Conservation (phyloP, 2,329 filamentous ascomycete genomes). For the Nemania bipapillata region DNA sequence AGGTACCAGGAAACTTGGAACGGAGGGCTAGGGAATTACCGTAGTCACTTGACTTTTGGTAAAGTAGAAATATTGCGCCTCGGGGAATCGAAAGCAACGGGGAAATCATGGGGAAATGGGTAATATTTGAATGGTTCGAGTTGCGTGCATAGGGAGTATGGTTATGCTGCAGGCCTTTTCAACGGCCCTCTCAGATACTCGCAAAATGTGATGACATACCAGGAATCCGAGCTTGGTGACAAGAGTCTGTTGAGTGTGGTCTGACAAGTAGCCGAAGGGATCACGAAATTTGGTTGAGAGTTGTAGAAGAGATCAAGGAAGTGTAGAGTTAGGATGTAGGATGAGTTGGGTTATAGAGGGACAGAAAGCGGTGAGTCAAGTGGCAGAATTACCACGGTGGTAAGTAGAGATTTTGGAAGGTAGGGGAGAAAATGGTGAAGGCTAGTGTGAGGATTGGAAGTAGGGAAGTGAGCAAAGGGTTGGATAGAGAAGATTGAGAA, state of each 20-base stretch:
- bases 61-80: not conserved
- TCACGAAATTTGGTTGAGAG: slow-evolving; percentile 11
- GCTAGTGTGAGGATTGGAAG: not conserved
- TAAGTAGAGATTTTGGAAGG: not conserved
- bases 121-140: not conserved
- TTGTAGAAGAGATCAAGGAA: slow-evolving; percentile 18
- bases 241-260: not conserved
- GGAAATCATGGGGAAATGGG: not conserved
- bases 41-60: not conserved
- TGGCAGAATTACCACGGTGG: not conserved
- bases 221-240: not conserved
- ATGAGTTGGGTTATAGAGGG: not conserved
- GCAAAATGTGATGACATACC: not conserved
- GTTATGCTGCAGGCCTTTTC: not conserved
- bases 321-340: not conserved
- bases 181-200: not conserved
- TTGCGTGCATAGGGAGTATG: not conserved
- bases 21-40: not conserved
- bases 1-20: slow-evolving; percentile 1
- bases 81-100: not conserved
- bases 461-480: not conserved
- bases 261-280: not conserved
- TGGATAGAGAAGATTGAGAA: not conserved
- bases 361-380: slow-evolving; percentile 3
- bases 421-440: not conserved